Conservation (phyloP, 1,139 yeast species). For the Pneumocystis carinii region DNA sequence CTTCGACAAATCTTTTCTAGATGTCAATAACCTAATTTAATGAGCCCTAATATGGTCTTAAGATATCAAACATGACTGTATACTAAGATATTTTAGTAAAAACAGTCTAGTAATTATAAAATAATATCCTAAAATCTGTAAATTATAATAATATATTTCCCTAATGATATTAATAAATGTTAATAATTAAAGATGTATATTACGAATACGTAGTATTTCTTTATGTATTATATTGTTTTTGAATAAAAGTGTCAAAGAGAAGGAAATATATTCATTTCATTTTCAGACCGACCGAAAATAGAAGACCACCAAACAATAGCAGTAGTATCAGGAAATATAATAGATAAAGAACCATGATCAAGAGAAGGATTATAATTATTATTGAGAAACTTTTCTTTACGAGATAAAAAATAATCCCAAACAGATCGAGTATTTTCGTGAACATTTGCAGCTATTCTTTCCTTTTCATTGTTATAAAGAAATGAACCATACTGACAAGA, state of each 20-base stretch:
- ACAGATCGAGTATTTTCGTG: slow-evolving; percentile 51
- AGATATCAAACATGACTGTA: neutral
- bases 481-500: slow-evolving; percentile 94
- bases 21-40: neutral
- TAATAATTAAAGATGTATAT: no score
- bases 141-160: no score
- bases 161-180: no score
- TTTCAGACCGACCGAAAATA: slow-evolving; percentile 58
- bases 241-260: neutral
- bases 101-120: neutral
- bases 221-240: neutral
- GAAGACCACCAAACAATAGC: slow-evolving; percentile 82
- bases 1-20: neutral
- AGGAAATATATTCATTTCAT: slow-evolving; percentile 47
- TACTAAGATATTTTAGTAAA: no score
- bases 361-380: slow-evolving; percentile 25
- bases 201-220: no score
- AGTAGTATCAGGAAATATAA: slow-evolving; percentile 51
- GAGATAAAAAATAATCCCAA: slow-evolving; percentile 84
- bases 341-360: slow-evolving; percentile 29
- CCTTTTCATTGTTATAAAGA: slow-evolving; percentile 58
- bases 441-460: slow-evolving; percentile 33
- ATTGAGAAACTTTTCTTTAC: slow-evolving; percentile 58
- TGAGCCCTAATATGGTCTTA: neutral
- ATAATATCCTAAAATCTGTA: neutral